These are phyloP conservation scores for Nannochloropsis gaditana DNA, from an alignment of 108 stramenopile species.

Conservation along the genomic window DNA sequence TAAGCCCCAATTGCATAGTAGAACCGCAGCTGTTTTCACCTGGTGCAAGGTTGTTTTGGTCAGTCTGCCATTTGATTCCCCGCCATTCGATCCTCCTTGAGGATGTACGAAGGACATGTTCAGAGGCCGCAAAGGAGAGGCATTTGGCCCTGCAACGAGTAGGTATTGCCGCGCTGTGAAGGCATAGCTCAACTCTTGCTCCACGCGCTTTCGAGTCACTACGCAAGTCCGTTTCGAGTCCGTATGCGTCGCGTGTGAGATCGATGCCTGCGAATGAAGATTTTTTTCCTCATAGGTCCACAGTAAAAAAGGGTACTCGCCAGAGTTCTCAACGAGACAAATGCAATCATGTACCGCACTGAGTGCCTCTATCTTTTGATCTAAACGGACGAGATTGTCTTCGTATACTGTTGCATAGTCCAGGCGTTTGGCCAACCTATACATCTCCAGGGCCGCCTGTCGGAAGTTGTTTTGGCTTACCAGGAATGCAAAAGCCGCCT, in stretches of 20 bases:
- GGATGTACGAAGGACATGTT: background rate
- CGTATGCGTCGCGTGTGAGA: background rate
- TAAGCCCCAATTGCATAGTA: background rate
- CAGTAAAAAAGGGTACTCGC: background rate
- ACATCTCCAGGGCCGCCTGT: slow-evolving; percentile 11
- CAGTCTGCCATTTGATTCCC: background rate
- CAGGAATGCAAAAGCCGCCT: background rate
- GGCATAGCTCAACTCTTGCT: slow-evolving; percentile 9
- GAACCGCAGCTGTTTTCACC: background rate
- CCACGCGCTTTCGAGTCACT: background rate
- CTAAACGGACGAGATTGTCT: background rate
- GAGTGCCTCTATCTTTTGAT: slow-evolving; percentile 14
- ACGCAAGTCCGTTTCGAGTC: background rate
- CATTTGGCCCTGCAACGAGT: background rate
- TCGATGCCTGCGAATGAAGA: background rate
- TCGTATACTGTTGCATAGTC: background rate
- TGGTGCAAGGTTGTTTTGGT: background rate
- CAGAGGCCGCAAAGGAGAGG: background rate
- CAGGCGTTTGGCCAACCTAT: slow-evolving; percentile 15
- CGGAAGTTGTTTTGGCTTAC: background rate
- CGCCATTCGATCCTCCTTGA: background rate
- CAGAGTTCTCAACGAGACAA: background rate
- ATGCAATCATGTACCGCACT: background rate
- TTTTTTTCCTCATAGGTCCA: background rate
- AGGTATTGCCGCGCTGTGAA: background rate